Conservation (phyloP, 495 filamentous ascomycete species). For the Clavariopsis aquatica region DNA sequence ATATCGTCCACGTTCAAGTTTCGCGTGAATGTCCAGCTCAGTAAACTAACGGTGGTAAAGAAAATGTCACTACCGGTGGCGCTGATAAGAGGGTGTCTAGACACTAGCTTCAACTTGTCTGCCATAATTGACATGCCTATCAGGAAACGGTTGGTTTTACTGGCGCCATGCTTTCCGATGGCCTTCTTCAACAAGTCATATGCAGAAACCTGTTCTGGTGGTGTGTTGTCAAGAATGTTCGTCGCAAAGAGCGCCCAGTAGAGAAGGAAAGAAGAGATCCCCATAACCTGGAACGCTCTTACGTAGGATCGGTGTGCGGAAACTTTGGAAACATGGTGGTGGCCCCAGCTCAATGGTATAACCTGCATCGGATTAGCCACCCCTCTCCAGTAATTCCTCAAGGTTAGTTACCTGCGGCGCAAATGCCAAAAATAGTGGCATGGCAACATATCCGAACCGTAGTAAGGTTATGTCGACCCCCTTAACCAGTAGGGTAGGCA, state of each 20-base stretch:
- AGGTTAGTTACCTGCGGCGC: constrained; percentile 40
- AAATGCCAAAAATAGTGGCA: constrained; percentile 44
- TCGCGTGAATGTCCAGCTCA: constrained; percentile 56
- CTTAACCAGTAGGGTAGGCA: constrained; percentile 53
- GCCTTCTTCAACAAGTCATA: constrained; percentile 51
- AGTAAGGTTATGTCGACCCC: constrained; percentile 43
- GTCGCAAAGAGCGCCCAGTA: constrained; percentile 14
- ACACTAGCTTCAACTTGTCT: constrained; percentile 46
- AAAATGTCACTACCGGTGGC: constrained; percentile 55
- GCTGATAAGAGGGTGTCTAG: constrained; percentile 53
- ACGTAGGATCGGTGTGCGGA: constrained; percentile 46
- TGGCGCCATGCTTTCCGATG: constrained; percentile 33
- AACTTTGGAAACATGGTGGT: constrained; percentile 44
- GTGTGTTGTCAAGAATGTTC: constrained; percentile 49
- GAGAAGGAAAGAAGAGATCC: constrained; percentile 9
- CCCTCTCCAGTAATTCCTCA: not conserved
- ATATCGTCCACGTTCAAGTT: constrained; percentile 51
- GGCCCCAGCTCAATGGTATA: constrained; percentile 50
- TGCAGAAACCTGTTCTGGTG: constrained; percentile 40
- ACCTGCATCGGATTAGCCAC: constrained; percentile 36
- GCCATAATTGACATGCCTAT: constrained; percentile 9
- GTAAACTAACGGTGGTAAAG: constrained; percentile 53
- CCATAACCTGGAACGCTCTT: constrained; percentile 46
- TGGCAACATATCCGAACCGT: constrained; percentile 48
- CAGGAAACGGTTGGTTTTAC: constrained; percentile 7